Conservation (phyloP, 768 basidiomycete species). For the Amanita rimosa region DNA sequence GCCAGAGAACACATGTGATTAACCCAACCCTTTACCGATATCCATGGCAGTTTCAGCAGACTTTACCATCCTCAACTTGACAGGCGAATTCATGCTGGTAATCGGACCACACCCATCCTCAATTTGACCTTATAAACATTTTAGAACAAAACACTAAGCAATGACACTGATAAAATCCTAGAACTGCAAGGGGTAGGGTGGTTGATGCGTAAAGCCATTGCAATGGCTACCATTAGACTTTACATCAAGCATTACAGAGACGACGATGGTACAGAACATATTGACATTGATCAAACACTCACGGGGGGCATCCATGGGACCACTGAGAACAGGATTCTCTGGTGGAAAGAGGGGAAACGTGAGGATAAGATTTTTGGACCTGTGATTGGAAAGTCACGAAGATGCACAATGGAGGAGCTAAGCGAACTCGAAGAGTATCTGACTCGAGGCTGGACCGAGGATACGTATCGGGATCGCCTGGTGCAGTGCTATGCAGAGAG, state of each 20-base stretch:
- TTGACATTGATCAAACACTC: constrained; percentile 57
- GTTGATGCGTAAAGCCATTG: constrained; percentile 56
- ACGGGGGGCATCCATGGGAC: constrained; percentile 52
- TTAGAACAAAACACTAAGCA: constrained; percentile 63
- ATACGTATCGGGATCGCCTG: constrained; percentile 30
- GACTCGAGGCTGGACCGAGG: constrained; percentile 35
- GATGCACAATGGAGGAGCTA: constrained; percentile 27
- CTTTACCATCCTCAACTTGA: constrained; percentile 4
- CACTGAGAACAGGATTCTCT: constrained; percentile 42
- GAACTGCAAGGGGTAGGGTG: constrained; percentile 63
- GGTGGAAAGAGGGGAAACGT: constrained; percentile 40
- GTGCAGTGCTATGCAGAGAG: constrained; percentile 41
- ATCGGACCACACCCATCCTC: neutral
- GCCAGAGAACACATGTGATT: neutral
- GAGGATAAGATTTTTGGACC: constrained; percentile 53
- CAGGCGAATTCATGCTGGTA: constrained; percentile 5
- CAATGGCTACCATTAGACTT: constrained; percentile 45
- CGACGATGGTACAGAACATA: constrained; percentile 45
- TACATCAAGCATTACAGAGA: constrained; percentile 56
- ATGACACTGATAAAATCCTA: constrained; percentile 51
- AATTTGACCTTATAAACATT: neutral
- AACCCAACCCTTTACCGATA: neutral
- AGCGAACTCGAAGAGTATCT: constrained; percentile 30
- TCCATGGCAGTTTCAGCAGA: constrained; percentile 5
- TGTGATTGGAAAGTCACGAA: constrained; percentile 43